Evolutionary conservation across 1,284 basidiomycete genomes (phyloP), one percentile per base, ranked within the genome.

Genomic region (Wolfiporia cocos): DNA sequence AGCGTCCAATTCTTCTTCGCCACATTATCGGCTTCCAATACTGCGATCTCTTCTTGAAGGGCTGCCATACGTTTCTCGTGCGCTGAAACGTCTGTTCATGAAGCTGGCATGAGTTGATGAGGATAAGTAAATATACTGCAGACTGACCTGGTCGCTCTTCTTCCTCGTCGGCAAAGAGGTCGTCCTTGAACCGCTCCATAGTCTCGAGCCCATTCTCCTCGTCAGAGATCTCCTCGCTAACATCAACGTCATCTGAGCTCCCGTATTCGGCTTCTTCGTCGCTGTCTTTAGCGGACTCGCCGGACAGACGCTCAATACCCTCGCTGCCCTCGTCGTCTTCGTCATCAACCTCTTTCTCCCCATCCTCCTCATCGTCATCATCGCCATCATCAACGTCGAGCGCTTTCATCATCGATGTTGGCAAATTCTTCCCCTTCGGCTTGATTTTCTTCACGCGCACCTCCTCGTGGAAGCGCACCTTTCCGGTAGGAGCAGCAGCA

Each of bases 1-100:
- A 98, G 71, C 5, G 85, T 86, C 96, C 96, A 99, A 51, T 82
- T 77, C 57, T 89, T 89, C 41, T 76, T 68, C 3, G 71, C 74
- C 32, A 88, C 73, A 56, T 87, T 90, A 56, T 86, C 78, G 1
- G 74, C 64, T 57, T 90, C 86, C 17, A 90, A 65, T 14, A 73
- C 61, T 19, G 71, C 55, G 19, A 98, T 94, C 59, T 90, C 78
- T 42, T 78, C 72, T 33, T 67, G 70, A 12, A 90, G 63, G 2
- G 69, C 67, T 3, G 71, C 66, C 66, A 80, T 69, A 22, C 82
- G 76, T 50, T 71, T 78, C 59, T 88, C 74, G 52, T 86, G 72
- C 2, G 78, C 73, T 2, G 86, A 78, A 39, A 75, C 17, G 23
- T 43, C 42, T 43, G 17, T 14, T 12, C 50, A 43, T 28, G 18